A percentile compares a stretch with the other conserved stretches of the same genome.
Evolutionary conservation across 345 rosid species (phyloP).

Genomic region (Brassica rapa): DNA sequence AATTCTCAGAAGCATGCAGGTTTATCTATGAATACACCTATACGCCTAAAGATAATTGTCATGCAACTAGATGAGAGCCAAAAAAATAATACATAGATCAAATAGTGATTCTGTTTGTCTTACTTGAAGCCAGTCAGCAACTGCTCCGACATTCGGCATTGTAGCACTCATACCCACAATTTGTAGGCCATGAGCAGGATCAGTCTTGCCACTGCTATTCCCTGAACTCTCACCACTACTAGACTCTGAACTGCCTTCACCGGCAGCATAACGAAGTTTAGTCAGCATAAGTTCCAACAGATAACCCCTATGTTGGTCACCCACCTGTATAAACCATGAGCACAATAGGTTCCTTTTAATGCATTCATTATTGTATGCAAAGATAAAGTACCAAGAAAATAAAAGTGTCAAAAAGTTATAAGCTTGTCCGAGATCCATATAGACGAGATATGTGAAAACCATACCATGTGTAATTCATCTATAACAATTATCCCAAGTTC

Average conservation of each 20-base stretch:
- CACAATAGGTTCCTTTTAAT: conserved; percentile 17
- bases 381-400: conserved; percentile 23
- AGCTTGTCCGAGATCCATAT: conserved; percentile 21
- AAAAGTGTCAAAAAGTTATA: conserved; percentile 26
- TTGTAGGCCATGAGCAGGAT: conserved; percentile 82
- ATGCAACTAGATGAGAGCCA: background rate
- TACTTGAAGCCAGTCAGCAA: conserved; percentile 99
- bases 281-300: conserved; percentile 94
- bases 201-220: conserved; percentile 75
- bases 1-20: conserved; percentile 12
- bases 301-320: conserved; percentile 94
- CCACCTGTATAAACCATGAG: conserved; percentile 62
- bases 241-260: conserved; percentile 80
- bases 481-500: conserved; percentile 95
- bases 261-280: conserved; percentile 96
- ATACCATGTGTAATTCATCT: conserved; percentile 98
- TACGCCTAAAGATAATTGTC: conserved; percentile 4
- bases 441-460: conserved; percentile 19
- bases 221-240: conserved; percentile 89
- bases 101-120: conserved; percentile 35
- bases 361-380: conserved; percentile 7
- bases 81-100: background rate
- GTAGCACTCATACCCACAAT: conserved; percentile 99
- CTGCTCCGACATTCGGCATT: conserved; percentile 97
- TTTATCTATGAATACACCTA: conserved; percentile 1